Evolutionary conservation across 495 filamentous ascomycete genomes (phyloP).

Genomic region (Tricharina praecox): DNA sequence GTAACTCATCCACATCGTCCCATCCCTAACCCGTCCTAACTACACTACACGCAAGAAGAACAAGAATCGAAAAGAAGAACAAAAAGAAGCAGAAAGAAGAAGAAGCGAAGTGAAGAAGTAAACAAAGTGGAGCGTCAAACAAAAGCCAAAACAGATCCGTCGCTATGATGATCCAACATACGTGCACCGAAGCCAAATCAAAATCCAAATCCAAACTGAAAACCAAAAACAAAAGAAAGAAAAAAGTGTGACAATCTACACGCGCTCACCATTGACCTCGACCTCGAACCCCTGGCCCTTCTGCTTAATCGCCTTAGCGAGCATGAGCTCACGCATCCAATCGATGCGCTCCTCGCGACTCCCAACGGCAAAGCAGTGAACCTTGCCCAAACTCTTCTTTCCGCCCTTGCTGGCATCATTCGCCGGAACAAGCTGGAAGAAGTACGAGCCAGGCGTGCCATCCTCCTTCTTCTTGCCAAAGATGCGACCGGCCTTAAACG

Average conservation of each 20-base stretch:
- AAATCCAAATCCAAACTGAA: constrained; percentile 6
- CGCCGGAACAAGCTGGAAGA: constrained; percentile 79
- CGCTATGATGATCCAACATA: neutral
- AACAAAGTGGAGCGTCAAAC: constrained; percentile 13
- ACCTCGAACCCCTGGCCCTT: constrained; percentile 68
- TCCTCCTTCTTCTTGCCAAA: constrained; percentile 36
- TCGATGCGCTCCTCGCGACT: constrained; percentile 78
- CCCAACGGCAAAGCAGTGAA: constrained; percentile 88
- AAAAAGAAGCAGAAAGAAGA: constrained; percentile 3
- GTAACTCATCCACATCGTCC: no score
- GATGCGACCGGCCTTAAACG: constrained; percentile 71
- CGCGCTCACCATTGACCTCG: constrained; percentile 63
- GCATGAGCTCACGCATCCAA: constrained; percentile 97
- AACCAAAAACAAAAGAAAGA: constrained; percentile 15
- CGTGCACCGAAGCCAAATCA: neutral
- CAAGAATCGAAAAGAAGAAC: constrained; percentile 10
- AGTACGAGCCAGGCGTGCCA: constrained; percentile 44
- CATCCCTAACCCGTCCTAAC: no score
- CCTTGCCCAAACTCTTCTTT: constrained; percentile 45
- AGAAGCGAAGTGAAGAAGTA: constrained; percentile 10
- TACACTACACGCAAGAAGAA: no score
- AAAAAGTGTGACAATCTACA: constrained; percentile 33
- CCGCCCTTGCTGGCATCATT: constrained; percentile 33
- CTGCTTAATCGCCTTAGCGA: constrained; percentile 73
- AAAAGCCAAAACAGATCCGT: constrained; percentile 15